Evolutionary conservation across 306 rosid species (phyloP).

Genomic region (Geum urbanum): DNA sequence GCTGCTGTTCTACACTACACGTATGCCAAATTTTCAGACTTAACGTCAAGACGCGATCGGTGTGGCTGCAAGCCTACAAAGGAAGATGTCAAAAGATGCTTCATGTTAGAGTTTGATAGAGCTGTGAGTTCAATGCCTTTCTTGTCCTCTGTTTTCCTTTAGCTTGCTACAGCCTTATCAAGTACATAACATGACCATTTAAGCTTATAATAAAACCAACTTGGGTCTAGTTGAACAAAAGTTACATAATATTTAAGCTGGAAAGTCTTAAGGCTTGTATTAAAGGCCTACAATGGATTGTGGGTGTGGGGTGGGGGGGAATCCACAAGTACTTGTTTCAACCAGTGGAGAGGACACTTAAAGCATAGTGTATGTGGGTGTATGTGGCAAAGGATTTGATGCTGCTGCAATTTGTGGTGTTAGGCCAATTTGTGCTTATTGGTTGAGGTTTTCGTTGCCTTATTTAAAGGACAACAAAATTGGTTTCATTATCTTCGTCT

Average conservation of each 20-base stretch:
- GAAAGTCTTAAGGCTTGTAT: not conserved
- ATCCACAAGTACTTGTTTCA: not conserved
- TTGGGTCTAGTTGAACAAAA: not conserved
- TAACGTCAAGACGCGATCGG: slow-evolving; percentile 92
- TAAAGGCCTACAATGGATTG: not conserved
- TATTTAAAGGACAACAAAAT: not conserved
- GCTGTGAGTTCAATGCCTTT: slow-evolving; percentile 49
- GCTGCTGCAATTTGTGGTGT: not conserved
- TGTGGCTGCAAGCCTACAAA: slow-evolving; percentile 94
- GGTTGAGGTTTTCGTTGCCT: not conserved
- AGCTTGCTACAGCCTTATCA: not conserved
- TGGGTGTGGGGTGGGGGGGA: not conserved
- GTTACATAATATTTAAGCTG: not conserved
- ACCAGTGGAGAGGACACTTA: not conserved
- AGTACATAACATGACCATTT: not conserved
- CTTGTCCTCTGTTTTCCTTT: not conserved
- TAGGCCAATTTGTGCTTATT: not conserved
- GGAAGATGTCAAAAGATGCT: slow-evolving; percentile 98
- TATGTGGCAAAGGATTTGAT: too few relatives aligned
- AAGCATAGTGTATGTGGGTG: not conserved
- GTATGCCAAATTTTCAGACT: slow-evolving; percentile 84
- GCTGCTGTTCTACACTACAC: slow-evolving; percentile 98
- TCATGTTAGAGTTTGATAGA: slow-evolving; percentile 98
- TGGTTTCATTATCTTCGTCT: not conserved
- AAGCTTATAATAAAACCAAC: not conserved